Evolutionary conservation across 176 grass and related monocot species (phyloP).

Genomic region (Oryza glaberrima): DNA sequence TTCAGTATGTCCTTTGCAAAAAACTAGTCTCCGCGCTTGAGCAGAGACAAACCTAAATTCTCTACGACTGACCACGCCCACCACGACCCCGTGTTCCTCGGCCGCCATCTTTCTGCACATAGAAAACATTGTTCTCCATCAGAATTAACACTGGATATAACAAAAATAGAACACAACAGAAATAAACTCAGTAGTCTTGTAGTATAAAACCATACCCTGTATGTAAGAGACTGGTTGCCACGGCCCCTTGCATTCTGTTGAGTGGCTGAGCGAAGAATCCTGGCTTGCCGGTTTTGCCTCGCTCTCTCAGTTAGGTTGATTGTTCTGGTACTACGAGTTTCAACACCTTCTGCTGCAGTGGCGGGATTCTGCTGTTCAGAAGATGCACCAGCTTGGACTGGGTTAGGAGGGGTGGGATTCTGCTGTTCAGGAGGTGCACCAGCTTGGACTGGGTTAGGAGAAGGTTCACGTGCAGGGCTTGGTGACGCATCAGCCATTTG

Average conservation of each 20-base stretch:
- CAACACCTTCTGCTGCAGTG: conserved; percentile 33
- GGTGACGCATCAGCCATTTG: conserved; percentile 29
- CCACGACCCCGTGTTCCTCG: conserved; percentile 49
- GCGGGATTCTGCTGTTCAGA: conserved; percentile 46
- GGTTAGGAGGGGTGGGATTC: conserved; percentile 30
- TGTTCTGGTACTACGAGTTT: conserved; percentile 58
- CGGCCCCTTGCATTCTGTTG: conserved; percentile 50
- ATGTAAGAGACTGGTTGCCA: conserved; percentile 41
- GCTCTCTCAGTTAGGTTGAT: conserved; percentile 68
- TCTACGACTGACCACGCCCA: conserved; percentile 45
- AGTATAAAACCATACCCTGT: conserved; percentile 46
- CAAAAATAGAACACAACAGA: not conserved
- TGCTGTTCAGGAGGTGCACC: conserved; percentile 47
- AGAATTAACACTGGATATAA: not conserved
- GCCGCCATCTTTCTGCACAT: conserved; percentile 43
- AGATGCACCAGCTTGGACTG: conserved; percentile 31
- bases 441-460: conserved; percentile 36
- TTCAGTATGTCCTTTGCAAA: not conserved
- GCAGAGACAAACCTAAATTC: not conserved
- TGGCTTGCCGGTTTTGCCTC: conserved; percentile 56
- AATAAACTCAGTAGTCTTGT: not conserved
- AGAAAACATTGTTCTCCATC: not conserved
- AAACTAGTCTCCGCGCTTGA: not conserved
- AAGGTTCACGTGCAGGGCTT: conserved; percentile 52
- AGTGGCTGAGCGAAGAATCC: conserved; percentile 35